Conservation (phyloP, 2,329 filamentous ascomycete species). For the Fusarium hostae region DNA sequence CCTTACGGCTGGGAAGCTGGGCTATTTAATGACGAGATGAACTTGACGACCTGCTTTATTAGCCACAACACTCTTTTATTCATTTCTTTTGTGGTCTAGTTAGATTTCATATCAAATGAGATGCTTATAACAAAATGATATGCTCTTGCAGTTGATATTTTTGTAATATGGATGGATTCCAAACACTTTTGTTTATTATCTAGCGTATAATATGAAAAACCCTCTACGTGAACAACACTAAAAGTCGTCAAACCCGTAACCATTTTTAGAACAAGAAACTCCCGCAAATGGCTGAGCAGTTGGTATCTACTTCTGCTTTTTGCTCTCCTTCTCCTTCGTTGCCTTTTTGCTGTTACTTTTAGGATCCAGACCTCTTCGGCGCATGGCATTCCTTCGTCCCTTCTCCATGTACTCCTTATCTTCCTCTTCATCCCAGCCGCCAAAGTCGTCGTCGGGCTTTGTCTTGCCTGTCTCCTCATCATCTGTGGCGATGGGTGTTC, state of each 20-base stretch:
- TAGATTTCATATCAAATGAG: slow-evolving; percentile 22
- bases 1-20: slow-evolving; percentile 29
- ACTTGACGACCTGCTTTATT: slow-evolving; percentile 42
- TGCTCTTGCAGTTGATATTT: background rate
- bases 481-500: slow-evolving; percentile 70
- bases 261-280: slow-evolving; percentile 37
- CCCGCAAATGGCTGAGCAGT: slow-evolving; percentile 16
- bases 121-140: slow-evolving; percentile 8
- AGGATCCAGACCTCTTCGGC: slow-evolving; percentile 79
- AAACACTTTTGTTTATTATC: slow-evolving; percentile 29
- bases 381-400: slow-evolving; percentile 78
- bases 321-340: slow-evolving; percentile 45
- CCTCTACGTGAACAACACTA: slow-evolving; percentile 25
- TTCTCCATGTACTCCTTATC: slow-evolving; percentile 78
- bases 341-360: slow-evolving; percentile 59
- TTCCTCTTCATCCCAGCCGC: slow-evolving; percentile 78
- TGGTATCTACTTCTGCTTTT: slow-evolving; percentile 42
- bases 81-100: slow-evolving; percentile 14
- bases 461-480: slow-evolving; percentile 49
- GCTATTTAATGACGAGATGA: slow-evolving; percentile 46
- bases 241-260: slow-evolving; percentile 21
- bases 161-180: background rate
- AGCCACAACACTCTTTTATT: slow-evolving; percentile 17
- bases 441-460: slow-evolving; percentile 70
- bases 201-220: slow-evolving; percentile 23